Evolutionary conservation across 805 yeast species (phyloP), one percentile per base, ranked within the genome.

Genomic region (Brettanomyces naardenensis): DNA sequence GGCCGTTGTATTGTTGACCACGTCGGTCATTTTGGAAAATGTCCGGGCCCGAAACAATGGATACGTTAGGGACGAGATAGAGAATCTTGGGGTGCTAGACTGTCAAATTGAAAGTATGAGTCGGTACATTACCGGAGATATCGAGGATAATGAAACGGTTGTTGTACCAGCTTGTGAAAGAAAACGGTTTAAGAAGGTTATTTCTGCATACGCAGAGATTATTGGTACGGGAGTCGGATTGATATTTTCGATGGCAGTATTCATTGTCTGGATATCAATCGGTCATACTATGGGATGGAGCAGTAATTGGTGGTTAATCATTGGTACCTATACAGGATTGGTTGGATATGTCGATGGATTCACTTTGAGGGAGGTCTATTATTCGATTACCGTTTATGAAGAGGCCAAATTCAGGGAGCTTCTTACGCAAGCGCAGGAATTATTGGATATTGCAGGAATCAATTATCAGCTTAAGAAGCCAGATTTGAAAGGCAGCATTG

Each of bases 301-400:
- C 44, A 58, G 54, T 33, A 53, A 64, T 39, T 66, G 71, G 72
- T 66, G 70, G 70, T 48, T 66, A 30, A 64, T 67, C 29, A 66
- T 65, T 43, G 72, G 72, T 33, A 65, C 72, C 2, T 66, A 67
- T 42, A 63, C 71, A 0, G 72, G 72, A 15, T 51, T 66, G 18
- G 52, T 66, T 29, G 71, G 71, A 1, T 66, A 65, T 42, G 37
- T 62, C 33, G 71, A 66, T 42, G 69, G 71, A 2, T 67, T 63
- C 43, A 62, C 60, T 27, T 47, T 66, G 27, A 53, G 72, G 47
- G 59, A 64, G 37, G 62, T 58, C 14, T 65, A 60, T 31, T 54
- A 51, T 33, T 49, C 63, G 21, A 51, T 48, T 19, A 48, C 51
- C 5, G 15, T 28, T 18, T 41, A 52, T 27, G 50, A 45, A 26